These are phyloP conservation scores for Monosporascus sp. DNA, from an alignment of 2,329 filamentous ascomycete species.

Conservation along the genomic window DNA sequence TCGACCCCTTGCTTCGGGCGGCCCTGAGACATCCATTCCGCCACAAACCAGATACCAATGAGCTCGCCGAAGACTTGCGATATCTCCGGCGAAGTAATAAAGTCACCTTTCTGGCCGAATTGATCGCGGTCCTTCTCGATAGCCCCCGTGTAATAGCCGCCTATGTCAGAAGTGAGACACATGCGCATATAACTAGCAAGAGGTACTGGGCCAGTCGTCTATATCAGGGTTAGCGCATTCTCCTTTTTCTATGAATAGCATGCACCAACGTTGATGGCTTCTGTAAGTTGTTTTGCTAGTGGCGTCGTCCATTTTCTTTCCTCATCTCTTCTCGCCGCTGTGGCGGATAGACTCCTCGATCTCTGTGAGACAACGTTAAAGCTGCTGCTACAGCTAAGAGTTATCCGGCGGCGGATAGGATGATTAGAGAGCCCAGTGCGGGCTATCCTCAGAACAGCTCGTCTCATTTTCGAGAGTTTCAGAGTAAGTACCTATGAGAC, in stretches of 20 bases:
- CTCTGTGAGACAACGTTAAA: constrained; percentile 10
- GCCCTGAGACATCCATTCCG: constrained; percentile 94
- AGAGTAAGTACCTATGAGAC: background rate
- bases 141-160: constrained; percentile 87
- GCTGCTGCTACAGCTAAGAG: constrained; percentile 4
- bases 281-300: constrained; percentile 77
- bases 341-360: constrained; percentile 23
- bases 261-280: constrained; percentile 71
- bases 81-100: constrained; percentile 95
- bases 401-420: constrained; percentile 9
- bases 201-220: constrained; percentile 80
- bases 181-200: constrained; percentile 97
- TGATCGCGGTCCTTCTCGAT: constrained; percentile 68
- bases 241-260: background rate
- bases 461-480: constrained; percentile 17
- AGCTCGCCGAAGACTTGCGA: constrained; percentile 96
- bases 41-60: constrained; percentile 88
- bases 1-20: constrained; percentile 68
- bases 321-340: constrained; percentile 22
- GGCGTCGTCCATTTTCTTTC: constrained; percentile 83
- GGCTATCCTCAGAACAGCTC: constrained; percentile 14
- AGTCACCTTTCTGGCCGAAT: constrained; percentile 91
- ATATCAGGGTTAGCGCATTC: constrained; percentile 14
- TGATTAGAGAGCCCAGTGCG: constrained; percentile 17
- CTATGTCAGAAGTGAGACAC: constrained; percentile 85